Conservation (phyloP, 2,329 filamentous ascomycete species). For the Aureobasidium sp. region DNA sequence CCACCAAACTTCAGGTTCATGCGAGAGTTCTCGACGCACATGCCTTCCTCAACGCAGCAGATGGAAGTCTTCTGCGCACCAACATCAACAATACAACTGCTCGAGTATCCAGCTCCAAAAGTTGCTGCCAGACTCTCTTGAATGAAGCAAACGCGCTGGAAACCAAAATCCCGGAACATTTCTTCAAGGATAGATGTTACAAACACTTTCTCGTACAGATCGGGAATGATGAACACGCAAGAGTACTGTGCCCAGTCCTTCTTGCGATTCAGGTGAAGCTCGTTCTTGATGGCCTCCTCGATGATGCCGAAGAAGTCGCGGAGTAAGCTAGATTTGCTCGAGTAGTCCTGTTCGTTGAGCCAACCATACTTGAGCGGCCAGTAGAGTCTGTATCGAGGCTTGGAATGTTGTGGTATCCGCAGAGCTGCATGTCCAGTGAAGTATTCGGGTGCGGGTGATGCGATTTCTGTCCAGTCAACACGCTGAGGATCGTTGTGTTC, state of each 20-base stretch:
- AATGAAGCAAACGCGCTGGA: slow-evolving; percentile 83
- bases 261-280: slow-evolving; percentile 68
- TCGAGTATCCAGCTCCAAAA: slow-evolving; percentile 90
- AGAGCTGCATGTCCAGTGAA: slow-evolving; percentile 76
- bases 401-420: slow-evolving; percentile 80
- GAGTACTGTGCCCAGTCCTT: slow-evolving; percentile 85
- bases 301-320: slow-evolving; percentile 82
- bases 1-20: slow-evolving; percentile 94
- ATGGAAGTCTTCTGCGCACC: slow-evolving; percentile 97
- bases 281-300: slow-evolving; percentile 76
- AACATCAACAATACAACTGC: slow-evolving; percentile 90
- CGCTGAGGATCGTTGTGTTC: slow-evolving; percentile 92
- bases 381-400: slow-evolving; percentile 81
- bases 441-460: slow-evolving; percentile 58
- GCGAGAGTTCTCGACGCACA: slow-evolving; percentile 88
- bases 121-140: slow-evolving; percentile 93
- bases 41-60: slow-evolving; percentile 92
- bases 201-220: slow-evolving; percentile 91
- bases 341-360: slow-evolving; percentile 86
- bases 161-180: slow-evolving; percentile 81
- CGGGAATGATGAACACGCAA: slow-evolving; percentile 94
- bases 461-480: slow-evolving; percentile 89
- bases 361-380: slow-evolving; percentile 84
- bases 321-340: slow-evolving; percentile 67
- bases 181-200: slow-evolving; percentile 78